Conservation (phyloP, 768 basidiomycete species). For the Pleurotus eryngii region DNA sequence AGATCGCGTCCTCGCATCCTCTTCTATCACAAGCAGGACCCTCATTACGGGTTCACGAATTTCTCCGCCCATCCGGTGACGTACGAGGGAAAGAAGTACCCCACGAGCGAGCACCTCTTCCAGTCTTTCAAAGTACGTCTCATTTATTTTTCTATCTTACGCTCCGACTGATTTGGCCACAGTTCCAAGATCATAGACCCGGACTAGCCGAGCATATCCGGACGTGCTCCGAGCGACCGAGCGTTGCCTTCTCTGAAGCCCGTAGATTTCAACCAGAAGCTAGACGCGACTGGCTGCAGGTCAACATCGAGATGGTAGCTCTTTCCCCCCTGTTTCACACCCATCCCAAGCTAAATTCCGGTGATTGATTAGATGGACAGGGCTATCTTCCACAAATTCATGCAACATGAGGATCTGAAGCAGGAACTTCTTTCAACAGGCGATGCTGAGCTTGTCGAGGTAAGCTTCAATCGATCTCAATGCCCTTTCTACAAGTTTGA, state of each 20-base stretch:
- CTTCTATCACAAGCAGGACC: slow-evolving; percentile 63
- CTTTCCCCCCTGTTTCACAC: not conserved
- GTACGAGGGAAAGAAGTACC: slow-evolving; percentile 62
- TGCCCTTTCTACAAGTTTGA: not conserved
- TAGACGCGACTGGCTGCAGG: slow-evolving; percentile 63
- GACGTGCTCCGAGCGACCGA: slow-evolving; percentile 58
- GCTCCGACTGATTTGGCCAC: not conserved
- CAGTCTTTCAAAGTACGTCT: slow-evolving; percentile 63
- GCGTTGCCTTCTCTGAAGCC: slow-evolving; percentile 64
- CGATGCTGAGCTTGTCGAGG: slow-evolving; percentile 68
- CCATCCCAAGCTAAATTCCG: not conserved
- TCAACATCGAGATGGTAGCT: slow-evolving; percentile 61
- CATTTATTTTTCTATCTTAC: not conserved
- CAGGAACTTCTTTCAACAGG: slow-evolving; percentile 61
- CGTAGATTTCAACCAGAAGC: slow-evolving; percentile 60
- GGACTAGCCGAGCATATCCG: slow-evolving; percentile 68
- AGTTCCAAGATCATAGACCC: slow-evolving; percentile 62
- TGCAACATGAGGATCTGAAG: slow-evolving; percentile 60
- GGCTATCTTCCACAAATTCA: slow-evolving; percentile 64
- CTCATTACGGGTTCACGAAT: slow-evolving; percentile 72
- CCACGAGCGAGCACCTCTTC: slow-evolving; percentile 76
- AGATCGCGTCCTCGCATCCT: slow-evolving; percentile 36
- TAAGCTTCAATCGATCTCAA: slow-evolving; percentile 20
- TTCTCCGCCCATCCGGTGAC: slow-evolving; percentile 65
- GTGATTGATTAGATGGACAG: slow-evolving; percentile 56